Percentiles rank a stretch among this genome's conserved stretches.
These are phyloP conservation scores for Angophora floribunda DNA, from an alignment of 345 rosid genomes.

Conservation along the genomic window DNA sequence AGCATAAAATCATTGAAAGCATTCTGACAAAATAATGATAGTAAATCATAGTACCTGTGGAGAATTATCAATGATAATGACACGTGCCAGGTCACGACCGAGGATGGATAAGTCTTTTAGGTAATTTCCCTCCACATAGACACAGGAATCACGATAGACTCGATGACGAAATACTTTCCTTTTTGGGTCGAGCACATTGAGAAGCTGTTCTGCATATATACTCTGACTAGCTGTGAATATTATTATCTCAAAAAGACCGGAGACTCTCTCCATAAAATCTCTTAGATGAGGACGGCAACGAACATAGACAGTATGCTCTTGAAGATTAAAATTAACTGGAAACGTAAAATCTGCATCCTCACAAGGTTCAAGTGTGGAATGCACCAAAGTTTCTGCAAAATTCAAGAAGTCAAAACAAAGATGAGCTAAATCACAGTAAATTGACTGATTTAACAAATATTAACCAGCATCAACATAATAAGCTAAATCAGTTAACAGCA, in stretches of 20 bases:
- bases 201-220: slow-evolving; percentile 92
- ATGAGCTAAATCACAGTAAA: background rate
- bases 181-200: slow-evolving; percentile 97
- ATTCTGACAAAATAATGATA: background rate
- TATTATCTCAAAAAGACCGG: slow-evolving; percentile 78
- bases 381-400: slow-evolving; percentile 89
- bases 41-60: slow-evolving; percentile 66
- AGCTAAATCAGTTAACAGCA: background rate
- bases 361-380: slow-evolving; percentile 82
- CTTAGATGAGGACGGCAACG: slow-evolving; percentile 87
- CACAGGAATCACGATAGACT: slow-evolving; percentile 93
- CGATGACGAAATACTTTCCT: slow-evolving; percentile 90
- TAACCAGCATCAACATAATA: background rate
- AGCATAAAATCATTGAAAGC: background rate
- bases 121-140: slow-evolving; percentile 90
- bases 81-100: slow-evolving; percentile 88
- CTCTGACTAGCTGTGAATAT: slow-evolving; percentile 99
- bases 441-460: background rate
- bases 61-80: slow-evolving; percentile 87
- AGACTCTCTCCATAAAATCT: slow-evolving; percentile 86
- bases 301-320: slow-evolving; percentile 84
- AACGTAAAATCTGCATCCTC: slow-evolving; percentile 88
- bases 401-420: background rate
- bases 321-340: slow-evolving; percentile 73
- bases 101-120: slow-evolving; percentile 89